Conservation (phyloP, 495 filamentous ascomycete species). For the Neurospora tetraspora region DNA sequence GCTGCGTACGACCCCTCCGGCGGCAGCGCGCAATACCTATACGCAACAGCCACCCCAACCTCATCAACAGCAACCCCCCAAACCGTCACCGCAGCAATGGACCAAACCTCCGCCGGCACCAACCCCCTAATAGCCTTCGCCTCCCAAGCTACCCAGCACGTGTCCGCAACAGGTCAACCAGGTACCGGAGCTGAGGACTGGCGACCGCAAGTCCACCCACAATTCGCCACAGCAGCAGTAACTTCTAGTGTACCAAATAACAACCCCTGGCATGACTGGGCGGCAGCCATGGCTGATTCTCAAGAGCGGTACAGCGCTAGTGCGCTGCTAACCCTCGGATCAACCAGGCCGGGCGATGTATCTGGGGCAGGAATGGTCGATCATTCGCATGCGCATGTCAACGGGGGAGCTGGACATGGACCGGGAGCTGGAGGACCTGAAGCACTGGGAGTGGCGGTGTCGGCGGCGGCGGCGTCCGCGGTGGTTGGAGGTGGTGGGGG, state of each 20-base stretch:
- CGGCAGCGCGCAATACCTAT: slow-evolving; percentile 13
- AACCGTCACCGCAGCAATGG: slow-evolving; percentile 1
- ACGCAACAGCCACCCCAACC: slow-evolving; percentile 6
- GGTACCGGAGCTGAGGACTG: slow-evolving; percentile 14
- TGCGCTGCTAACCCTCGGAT: slow-evolving; percentile 31
- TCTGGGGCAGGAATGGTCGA: slow-evolving; percentile 1
- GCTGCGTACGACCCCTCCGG: slow-evolving; percentile 7
- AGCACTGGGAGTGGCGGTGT: neutral
- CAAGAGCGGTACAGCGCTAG: slow-evolving; percentile 36
- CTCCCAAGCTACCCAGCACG: slow-evolving; percentile 26
- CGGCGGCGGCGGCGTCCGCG: neutral
- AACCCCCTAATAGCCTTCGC: slow-evolving; percentile 27
- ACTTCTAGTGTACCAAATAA: slow-evolving; percentile 7
- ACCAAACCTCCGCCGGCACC: slow-evolving; percentile 4
- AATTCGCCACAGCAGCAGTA: slow-evolving; percentile 3
- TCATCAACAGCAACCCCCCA: slow-evolving; percentile 6
- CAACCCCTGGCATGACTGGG: slow-evolving; percentile 40
- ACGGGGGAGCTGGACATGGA: neutral
- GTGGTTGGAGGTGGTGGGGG: neutral
- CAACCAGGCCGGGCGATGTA: slow-evolving; percentile 12
- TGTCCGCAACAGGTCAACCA: slow-evolving; percentile 7
- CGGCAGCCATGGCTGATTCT: slow-evolving; percentile 34
- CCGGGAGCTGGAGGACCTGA: slow-evolving; percentile 2
- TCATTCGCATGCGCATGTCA: slow-evolving; percentile 4
- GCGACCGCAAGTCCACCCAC: slow-evolving; percentile 17